phyloP scores from a whole-genome alignment of 139 green algal genomes.

The Chlamydomonas eustigma region DNA sequence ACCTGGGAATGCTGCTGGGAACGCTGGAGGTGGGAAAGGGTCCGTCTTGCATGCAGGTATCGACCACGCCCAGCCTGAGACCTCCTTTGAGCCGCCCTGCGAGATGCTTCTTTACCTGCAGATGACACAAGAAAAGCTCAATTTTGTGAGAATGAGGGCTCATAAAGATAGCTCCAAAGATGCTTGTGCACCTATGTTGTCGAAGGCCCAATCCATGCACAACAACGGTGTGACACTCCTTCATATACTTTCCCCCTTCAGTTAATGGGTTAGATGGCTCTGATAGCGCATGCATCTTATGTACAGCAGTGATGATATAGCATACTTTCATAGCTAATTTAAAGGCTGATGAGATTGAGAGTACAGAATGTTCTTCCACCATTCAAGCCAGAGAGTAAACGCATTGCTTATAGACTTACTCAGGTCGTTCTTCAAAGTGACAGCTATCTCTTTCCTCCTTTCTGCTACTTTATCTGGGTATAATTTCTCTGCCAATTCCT shows the following conservation, averaged over 20 bases:
- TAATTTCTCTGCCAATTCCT: conserved; percentile 9
- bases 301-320: neutral
- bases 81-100: neutral
- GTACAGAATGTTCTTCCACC: neutral
- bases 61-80: neutral
- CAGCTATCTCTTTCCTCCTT: conserved; percentile 5
- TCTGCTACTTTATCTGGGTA: conserved; percentile 7
- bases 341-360: neutral
- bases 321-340: neutral
- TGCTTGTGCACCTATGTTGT: no score
- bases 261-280: no score
- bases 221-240: no score
- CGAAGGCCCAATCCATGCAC: no score
- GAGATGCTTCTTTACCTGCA: neutral
- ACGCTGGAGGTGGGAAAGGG: neutral
- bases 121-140: neutral
- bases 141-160: no score
- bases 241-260: no score
- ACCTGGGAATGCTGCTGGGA: neutral
- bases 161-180: no score
- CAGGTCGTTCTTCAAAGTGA: neutral
- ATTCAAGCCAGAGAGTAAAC: neutral
- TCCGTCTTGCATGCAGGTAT: conserved; percentile 6
- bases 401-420: neutral
- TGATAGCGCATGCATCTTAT: neutral